Evolutionary conservation across 768 basidiomycete genomes (phyloP).

Genomic region (Cystofilobasidium ferigula): DNA sequence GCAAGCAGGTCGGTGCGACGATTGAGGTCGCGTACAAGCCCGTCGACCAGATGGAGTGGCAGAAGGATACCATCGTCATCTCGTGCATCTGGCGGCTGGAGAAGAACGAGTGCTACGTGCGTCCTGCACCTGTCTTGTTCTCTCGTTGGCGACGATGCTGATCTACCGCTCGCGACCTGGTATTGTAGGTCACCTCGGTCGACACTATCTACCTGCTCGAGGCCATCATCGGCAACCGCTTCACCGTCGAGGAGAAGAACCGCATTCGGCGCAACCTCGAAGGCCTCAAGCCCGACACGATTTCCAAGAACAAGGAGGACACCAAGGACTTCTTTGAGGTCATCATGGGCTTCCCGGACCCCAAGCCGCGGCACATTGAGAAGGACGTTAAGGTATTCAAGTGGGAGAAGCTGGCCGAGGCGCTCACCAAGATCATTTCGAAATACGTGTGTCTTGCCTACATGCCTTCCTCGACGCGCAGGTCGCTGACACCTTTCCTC

Average conservation of each 20-base stretch:
- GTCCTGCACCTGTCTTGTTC: background rate
- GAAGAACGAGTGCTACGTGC: slow-evolving; percentile 54
- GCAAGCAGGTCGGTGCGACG: slow-evolving; percentile 61
- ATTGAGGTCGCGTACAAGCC: slow-evolving; percentile 69
- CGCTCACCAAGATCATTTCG: slow-evolving; percentile 19
- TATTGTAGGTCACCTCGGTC: slow-evolving; percentile 61
- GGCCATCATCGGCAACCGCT: slow-evolving; percentile 58
- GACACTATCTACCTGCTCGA: slow-evolving; percentile 91
- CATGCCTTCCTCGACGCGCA: background rate
- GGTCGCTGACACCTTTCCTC: background rate
- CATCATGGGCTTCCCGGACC: slow-evolving; percentile 91
- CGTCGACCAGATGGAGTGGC: slow-evolving; percentile 62
- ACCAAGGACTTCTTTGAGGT: slow-evolving; percentile 82
- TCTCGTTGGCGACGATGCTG: too few species aligned
- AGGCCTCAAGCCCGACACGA: slow-evolving; percentile 76
- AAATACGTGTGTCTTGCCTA: slow-evolving; percentile 10
- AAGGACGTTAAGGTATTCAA: slow-evolving; percentile 64
- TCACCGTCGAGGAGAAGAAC: slow-evolving; percentile 93
- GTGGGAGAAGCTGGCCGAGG: slow-evolving; percentile 21
- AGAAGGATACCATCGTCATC: slow-evolving; percentile 66
- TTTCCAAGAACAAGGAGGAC: slow-evolving; percentile 71
- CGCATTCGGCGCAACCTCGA: slow-evolving; percentile 89
- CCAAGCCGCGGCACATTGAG: slow-evolving; percentile 91
- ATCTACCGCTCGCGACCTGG: too few species aligned
- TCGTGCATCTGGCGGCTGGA: slow-evolving; percentile 87